Evolutionary conservation across 2,329 filamentous ascomycete species (phyloP).

Genomic region (Aspergillus carbonarius): DNA sequence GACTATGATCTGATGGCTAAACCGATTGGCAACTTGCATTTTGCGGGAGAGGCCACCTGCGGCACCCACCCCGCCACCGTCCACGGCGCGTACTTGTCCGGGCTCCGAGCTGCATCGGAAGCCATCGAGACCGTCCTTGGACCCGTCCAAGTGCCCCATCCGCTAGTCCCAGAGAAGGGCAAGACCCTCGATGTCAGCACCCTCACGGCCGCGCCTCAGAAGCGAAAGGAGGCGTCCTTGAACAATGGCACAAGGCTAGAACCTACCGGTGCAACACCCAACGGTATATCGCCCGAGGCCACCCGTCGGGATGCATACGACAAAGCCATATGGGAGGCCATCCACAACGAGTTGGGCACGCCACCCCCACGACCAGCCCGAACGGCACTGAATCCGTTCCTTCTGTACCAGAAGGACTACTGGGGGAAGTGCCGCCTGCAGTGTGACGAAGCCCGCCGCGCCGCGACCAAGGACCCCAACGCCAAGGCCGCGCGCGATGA

Average conservation of each 20-base stretch:
- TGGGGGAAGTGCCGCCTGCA: conserved; percentile 63
- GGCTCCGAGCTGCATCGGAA: conserved; percentile 83
- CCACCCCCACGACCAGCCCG: conserved; percentile 71
- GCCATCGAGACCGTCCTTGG: conserved; percentile 78
- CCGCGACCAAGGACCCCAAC: conserved; percentile 63
- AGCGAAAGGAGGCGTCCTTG: conserved; percentile 22
- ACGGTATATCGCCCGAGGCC: conserved; percentile 23
- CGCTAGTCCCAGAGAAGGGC: conserved; percentile 68
- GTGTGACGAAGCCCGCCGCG: conserved; percentile 67
- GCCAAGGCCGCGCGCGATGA: conserved; percentile 69
- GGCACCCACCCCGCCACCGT: conserved; percentile 95
- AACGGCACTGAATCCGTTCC: conserved; percentile 77
- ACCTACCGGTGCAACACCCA: conserved; percentile 9
- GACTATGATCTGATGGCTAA: conserved; percentile 93
- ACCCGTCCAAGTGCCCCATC: conserved; percentile 72
- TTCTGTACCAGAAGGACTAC: conserved; percentile 79
- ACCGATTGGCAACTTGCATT: conserved; percentile 82
- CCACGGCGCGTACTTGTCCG: conserved; percentile 93
- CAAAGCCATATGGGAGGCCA: conserved; percentile 56
- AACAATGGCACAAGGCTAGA: conserved; percentile 4
- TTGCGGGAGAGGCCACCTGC: conserved; percentile 94
- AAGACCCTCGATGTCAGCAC: conserved; percentile 25
- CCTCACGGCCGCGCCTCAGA: conserved; percentile 24
- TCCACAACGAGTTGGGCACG: conserved; percentile 66
- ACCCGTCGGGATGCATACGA: conserved; percentile 53